Evolutionary conservation across 2,329 filamentous ascomycete species (phyloP).

Genomic region (Phaeosphaeria sp.): DNA sequence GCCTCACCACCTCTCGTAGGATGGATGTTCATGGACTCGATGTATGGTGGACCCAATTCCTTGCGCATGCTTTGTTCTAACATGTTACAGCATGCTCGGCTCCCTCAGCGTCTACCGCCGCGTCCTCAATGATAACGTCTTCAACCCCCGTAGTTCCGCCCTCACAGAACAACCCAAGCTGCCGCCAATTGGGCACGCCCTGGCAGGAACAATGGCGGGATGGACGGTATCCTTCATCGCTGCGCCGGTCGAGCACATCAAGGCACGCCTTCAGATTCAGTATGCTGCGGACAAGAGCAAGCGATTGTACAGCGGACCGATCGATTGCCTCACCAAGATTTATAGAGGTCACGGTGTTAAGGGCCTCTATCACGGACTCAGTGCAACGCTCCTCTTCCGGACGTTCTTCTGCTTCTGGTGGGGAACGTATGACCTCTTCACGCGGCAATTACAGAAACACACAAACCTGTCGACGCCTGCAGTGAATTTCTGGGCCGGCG

Average conservation of each 20-base stretch:
- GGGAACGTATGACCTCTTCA: conserved; percentile 90
- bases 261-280: conserved; percentile 92
- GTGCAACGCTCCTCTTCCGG: conserved; percentile 85
- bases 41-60: conserved; percentile 50
- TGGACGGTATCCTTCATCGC: conserved; percentile 92
- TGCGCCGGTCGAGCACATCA: conserved; percentile 93
- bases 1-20: conserved; percentile 89
- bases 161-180: conserved; percentile 59
- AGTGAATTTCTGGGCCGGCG: conserved; percentile 97
- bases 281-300: conserved; percentile 81
- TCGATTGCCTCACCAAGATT: conserved; percentile 79
- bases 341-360: conserved; percentile 68
- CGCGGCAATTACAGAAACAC: conserved; percentile 68
- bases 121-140: conserved; percentile 80
- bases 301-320: conserved; percentile 81
- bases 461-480: conserved; percentile 77
- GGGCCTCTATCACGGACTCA: conserved; percentile 86
- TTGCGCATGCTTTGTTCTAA: conserved; percentile 7
- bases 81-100: conserved; percentile 74
- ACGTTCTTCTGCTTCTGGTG: conserved; percentile 99
- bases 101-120: conserved; percentile 90
- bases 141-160: conserved; percentile 64
- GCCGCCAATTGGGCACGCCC: conserved; percentile 80
- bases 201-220: conserved; percentile 87
- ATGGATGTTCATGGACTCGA: conserved; percentile 97